Base-by-base conservation (phyloP, 345 rosid species). In the Brassica rapa region DNA sequence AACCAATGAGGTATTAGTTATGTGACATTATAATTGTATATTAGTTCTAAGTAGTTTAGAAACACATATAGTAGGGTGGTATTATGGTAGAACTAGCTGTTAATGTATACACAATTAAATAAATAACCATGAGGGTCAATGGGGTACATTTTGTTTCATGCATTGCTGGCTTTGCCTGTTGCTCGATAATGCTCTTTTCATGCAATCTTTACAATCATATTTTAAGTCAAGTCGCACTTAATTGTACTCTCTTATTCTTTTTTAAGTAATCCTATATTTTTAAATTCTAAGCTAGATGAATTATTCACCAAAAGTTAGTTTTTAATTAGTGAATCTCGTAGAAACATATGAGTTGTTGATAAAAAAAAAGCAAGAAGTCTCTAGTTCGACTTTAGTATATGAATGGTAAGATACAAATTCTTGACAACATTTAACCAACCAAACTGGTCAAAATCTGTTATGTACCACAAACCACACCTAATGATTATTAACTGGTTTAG, bases 161-260 rank as follows among this genome's bases (percentile, higher is more conserved):
- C 76, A 70, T 80, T 64, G 76, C 73, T 80, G 80, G 76, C 63
- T 80, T 80, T 80, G 80, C 80, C 72, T 74, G 80, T 80, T 75
- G 82, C 43, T 80, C 82, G 39, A 80, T 70, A 10, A 70, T 80
- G 83, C 80, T 80, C 83, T 43, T 80, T 70, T 70, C 83, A 80
- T 80, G 83, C 80, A 74, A 80, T 69, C 46, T 74, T 68, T 6
- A 53, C 62, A 14, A 53, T 69, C 37, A 73, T 68, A 16, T 62
- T 68, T 73, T 68, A 53, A 7, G 74, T 16, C 70, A 79, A 79
- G 61, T 79, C 16, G 51, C 29, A 68, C 71, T 53, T 80, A 1
- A 25, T 79, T 72, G 64, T 73, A 59, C 74, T 68, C 61, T 57
- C 37, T 29, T 30, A 8, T 41, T 56, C 8, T 16, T 30, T 8